Evolutionary conservation across 768 basidiomycete species (phyloP), one percentile per base, ranked within the genome.

Genomic region (Nidularia pulvinata): DNA sequence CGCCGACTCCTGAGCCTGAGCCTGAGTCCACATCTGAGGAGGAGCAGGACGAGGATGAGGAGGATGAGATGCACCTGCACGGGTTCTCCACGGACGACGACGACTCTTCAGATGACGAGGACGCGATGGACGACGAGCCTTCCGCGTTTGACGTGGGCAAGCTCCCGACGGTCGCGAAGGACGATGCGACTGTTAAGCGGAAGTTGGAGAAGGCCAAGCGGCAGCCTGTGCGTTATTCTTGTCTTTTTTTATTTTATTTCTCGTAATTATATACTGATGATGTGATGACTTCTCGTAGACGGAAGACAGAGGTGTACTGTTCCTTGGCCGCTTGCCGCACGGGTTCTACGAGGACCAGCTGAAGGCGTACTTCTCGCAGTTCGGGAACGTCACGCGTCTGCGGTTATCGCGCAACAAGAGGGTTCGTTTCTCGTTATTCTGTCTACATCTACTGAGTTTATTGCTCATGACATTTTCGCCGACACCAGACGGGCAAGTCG

Each of bases 291-390:
- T 19, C 36, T 43, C 25, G n/a, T 53, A 79, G 79, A 67, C 71
- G 14, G 80, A 77, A 58, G 85, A 93, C 59, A 82, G 82, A 42
- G 97, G 97, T 25, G 93, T 95, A 0, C 65, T 99, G 19, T 95
- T 85, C 75, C 78, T 99, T 51, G 88, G 95, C 13, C 87, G 95
- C 55, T 81, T 99, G 51, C 97, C 97, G 1, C 95, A 98, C 61
- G 97, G 97, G 19, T 98, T 99, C 73, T 96, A 93, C 71, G 97
- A 99, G 71, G 93, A 92, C 51, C 89, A 98, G 69, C 85, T 98
- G 69, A 85, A 84, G 57, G 86, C 84, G 2, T 98, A 98, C 73
- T 97, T 99, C 65, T 81, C 89, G 30, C 97, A 99, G 66, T 99
- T 98, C 59, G 97, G 97, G 4, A 82, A 86, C 43, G 85, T 99